Base-by-base conservation (phyloP, 2,329 filamentous ascomycete species). In the Penicillium digitatum region DNA sequence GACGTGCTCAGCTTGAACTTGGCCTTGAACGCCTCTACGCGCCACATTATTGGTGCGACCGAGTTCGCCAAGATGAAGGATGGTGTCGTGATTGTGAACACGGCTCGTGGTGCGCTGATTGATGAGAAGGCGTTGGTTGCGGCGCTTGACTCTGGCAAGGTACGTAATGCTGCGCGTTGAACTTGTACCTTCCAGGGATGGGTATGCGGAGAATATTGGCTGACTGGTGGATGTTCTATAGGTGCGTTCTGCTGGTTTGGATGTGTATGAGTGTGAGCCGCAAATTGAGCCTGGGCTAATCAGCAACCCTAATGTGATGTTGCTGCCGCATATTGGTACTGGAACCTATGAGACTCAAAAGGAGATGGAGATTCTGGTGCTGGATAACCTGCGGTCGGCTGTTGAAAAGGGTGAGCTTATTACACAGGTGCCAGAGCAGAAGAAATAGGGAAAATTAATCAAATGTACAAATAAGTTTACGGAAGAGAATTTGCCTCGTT, bases 341-440 rank as follows among this genome's bases (percentile, higher is more conserved):
- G 78, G 73, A 56, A 85, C 82, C 11, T 80, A 77, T 64, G 82
- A 85, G 69, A 84, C 82, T 22, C 82, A 84, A 71, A 79, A 78
- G 60, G 81, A 83, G 52, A 85, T 85, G 82, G 82, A 85, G 67
- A 64, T 83, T 49, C 65, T 84, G 59, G 82, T 84, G 18, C 57
- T 85, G 66, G 76, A 82, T 31, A 85, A 85, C 60, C 59, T 87
- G 67, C 78, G 78, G 64, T 77, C 72, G 31, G 82, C 79, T 6
- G 75, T 86, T 37, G 78, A 84, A 63, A 77, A 80, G 55, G 82
- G 81, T 5, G 77, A 77, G 56, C 69, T 87, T 67, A 70, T 85
- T 54, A 86, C 84, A n/a, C 77, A 81, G 57, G 80, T 87, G 38
- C 78, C 80, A 4, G 83, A 85, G 70, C 84, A 86, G 74, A 82